Percentiles rank a stretch among this genome's conserved stretches.
These are phyloP conservation scores for Przewalskia tangutica DNA, from an alignment of 257 asterid genomes.

Conservation along the genomic window DNA sequence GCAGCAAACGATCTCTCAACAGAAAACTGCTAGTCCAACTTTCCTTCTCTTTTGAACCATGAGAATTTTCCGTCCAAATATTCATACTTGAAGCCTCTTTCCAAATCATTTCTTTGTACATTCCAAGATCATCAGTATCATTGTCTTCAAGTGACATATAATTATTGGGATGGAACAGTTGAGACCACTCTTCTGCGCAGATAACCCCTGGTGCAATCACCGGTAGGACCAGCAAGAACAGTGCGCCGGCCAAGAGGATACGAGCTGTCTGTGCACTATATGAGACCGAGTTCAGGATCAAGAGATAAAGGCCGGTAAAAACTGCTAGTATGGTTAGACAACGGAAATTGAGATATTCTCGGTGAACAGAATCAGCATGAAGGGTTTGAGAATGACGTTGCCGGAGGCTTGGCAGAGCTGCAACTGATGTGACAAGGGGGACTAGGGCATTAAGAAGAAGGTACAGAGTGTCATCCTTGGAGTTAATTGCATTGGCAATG, in stretches of 20 bases:
- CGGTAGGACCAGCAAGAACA: conserved; percentile 38
- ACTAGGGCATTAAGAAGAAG: conserved; percentile 51
- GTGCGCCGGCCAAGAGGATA: conserved; percentile 26
- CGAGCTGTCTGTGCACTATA: conserved; percentile 20
- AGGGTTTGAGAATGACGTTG: conserved; percentile 17
- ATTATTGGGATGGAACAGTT: conserved; percentile 4
- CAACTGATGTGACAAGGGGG: conserved; percentile 31
- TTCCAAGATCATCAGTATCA: conserved; percentile 15
- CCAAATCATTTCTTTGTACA: conserved; percentile 14
- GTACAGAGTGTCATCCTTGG: conserved; percentile 22
- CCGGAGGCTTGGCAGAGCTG: conserved; percentile 21
- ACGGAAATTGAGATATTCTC: conserved; percentile 25
- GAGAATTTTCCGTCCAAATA: not conserved
- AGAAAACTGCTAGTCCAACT: conserved; percentile 4
- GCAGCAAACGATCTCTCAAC: conserved; percentile 15
- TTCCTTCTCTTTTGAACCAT: conserved; percentile 12
- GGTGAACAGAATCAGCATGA: conserved; percentile 7
- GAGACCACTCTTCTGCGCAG: conserved; percentile 12
- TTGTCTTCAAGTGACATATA: conserved; percentile 4
- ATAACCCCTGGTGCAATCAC: conserved; percentile 14
- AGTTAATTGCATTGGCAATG: conserved; percentile 38
- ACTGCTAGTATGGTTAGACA: conserved; percentile 27
- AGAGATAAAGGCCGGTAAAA: conserved; percentile 45
- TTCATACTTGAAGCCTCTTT: not conserved
- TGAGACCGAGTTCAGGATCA: conserved; percentile 21